A percentile compares a stretch with the other conserved stretches of the same genome.
These are phyloP conservation scores for Marvania coccoides DNA, from an alignment of 139 green algal genomes.

Conservation along the genomic window DNA sequence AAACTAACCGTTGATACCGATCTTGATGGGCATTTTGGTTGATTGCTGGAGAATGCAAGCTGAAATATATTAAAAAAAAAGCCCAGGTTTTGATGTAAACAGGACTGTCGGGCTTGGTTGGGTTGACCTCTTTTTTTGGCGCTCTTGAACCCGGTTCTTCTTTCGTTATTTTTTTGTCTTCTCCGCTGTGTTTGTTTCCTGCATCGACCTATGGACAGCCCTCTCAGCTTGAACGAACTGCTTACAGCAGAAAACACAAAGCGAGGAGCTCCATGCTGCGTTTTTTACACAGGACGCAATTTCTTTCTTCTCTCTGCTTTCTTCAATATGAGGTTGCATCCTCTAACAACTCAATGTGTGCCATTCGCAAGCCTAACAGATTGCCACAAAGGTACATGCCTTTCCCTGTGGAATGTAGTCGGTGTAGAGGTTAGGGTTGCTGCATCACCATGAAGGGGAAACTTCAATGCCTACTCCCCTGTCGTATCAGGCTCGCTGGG, in stretches of 20 bases:
- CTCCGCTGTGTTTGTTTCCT: too few relatives aligned
- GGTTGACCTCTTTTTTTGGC: background rate
- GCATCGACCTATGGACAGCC: background rate
- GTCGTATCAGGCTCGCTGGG: background rate
- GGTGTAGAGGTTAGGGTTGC: background rate
- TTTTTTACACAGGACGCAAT: background rate
- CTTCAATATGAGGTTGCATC: too few relatives aligned
- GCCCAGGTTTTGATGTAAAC: background rate
- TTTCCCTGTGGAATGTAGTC: background rate
- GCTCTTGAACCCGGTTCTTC: background rate
- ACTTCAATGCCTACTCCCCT: background rate
- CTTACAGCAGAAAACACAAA: too few relatives aligned
- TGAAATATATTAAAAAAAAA: background rate
- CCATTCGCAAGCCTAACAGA: too few relatives aligned
- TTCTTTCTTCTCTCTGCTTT: background rate
- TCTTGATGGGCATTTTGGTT: constrained; percentile 46
- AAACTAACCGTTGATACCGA: constrained; percentile 80
- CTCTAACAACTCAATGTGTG: too few relatives aligned
- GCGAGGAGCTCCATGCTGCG: background rate
- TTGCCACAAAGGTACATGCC: too few relatives aligned
- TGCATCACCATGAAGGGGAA: background rate
- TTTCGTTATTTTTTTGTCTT: too few relatives aligned
- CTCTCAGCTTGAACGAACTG: background rate
- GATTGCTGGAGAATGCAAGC: background rate
- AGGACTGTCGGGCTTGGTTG: background rate